phyloP scores from a whole-genome alignment of 805 yeast genomes.

The Teunomyces aglyptinius region DNA sequence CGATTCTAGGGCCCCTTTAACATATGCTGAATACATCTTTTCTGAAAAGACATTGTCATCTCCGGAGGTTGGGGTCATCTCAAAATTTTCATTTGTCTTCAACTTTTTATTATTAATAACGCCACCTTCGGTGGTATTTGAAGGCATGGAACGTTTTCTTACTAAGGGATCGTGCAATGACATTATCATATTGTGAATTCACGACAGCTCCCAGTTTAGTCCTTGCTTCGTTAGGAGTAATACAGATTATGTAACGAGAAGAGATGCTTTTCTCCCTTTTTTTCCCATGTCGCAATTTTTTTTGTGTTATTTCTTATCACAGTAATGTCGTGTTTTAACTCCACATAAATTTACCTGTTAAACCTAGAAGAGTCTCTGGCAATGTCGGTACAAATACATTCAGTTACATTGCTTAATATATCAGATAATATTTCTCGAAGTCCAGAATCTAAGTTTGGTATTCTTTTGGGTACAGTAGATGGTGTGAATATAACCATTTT shows the following conservation, averaged over 20 bases:
- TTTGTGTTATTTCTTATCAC: constrained; percentile 5
- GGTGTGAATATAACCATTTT: constrained; percentile 12
- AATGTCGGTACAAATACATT: constrained; percentile 10
- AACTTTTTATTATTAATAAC: constrained; percentile 17
- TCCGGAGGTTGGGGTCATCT: constrained; percentile 6
- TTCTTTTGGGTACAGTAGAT: constrained; percentile 24
- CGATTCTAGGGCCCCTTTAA: constrained; percentile 67
- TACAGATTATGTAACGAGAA: constrained; percentile 5
- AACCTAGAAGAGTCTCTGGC: not conserved
- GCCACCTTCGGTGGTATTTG: constrained; percentile 10
- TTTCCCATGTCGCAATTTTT: constrained; percentile 6
- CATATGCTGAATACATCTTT: constrained; percentile 44
- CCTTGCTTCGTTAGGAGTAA: constrained; percentile 5
- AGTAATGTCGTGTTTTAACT: constrained; percentile 1
- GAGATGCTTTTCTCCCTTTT: constrained; percentile 8
- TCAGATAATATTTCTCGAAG: constrained; percentile 29
- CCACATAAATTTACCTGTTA: not conserved
- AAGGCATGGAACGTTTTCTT: constrained; percentile 27
- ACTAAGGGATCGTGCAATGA: constrained; percentile 36
- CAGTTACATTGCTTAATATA: constrained; percentile 29
- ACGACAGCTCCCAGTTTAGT: constrained; percentile 1
- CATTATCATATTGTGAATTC: constrained; percentile 29
- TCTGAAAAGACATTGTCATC: constrained; percentile 27
- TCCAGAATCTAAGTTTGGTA: constrained; percentile 19
- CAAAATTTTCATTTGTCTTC: constrained; percentile 13